A percentile compares a stretch with the other conserved stretches of the same genome.
Conservation (phyloP, 768 basidiomycete genomes). For the Tricholoma furcatifolium region DNA sequence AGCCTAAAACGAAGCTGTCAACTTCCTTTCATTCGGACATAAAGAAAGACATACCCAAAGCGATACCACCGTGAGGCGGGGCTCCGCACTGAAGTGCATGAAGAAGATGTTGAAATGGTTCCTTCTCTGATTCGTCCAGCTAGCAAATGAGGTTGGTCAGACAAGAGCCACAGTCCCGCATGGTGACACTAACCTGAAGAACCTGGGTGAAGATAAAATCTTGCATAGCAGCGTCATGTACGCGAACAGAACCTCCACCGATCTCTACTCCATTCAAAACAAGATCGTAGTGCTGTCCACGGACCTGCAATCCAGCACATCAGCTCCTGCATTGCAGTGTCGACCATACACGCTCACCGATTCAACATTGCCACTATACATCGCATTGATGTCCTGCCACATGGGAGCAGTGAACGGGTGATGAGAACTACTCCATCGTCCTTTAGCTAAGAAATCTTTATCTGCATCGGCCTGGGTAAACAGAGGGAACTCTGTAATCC, state of each 20-base stretch:
- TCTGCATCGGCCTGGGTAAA: conserved; percentile 86
- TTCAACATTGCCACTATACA: conserved; percentile 70
- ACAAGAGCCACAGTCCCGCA: background rate
- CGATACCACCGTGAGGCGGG: conserved; percentile 94
- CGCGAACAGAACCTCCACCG: conserved; percentile 89
- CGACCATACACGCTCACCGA: conserved; percentile 35
- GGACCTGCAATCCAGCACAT: conserved; percentile 49
- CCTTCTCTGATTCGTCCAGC: conserved; percentile 72
- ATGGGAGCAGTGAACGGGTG: conserved; percentile 98
- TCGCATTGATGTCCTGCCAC: conserved; percentile 79
- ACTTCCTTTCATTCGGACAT: conserved; percentile 14
- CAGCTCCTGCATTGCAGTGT: background rate
- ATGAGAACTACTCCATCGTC: conserved; percentile 90
- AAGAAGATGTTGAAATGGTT: conserved; percentile 79
- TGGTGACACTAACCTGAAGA: conserved; percentile 58
- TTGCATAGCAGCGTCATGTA: conserved; percentile 88
- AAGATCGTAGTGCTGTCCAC: conserved; percentile 96
- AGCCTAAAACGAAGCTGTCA: conserved; percentile 48
- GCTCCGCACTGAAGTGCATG: conserved; percentile 89
- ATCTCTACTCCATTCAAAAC: conserved; percentile 93
- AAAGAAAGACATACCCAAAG: conserved; percentile 61
- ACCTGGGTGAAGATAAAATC: conserved; percentile 76
- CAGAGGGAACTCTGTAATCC: conserved; percentile 95
- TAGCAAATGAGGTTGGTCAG: conserved; percentile 31
- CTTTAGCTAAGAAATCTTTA: conserved; percentile 82